Conservation (phyloP, 495 filamentous ascomycete species). For the Podospora pseudocomata region DNA sequence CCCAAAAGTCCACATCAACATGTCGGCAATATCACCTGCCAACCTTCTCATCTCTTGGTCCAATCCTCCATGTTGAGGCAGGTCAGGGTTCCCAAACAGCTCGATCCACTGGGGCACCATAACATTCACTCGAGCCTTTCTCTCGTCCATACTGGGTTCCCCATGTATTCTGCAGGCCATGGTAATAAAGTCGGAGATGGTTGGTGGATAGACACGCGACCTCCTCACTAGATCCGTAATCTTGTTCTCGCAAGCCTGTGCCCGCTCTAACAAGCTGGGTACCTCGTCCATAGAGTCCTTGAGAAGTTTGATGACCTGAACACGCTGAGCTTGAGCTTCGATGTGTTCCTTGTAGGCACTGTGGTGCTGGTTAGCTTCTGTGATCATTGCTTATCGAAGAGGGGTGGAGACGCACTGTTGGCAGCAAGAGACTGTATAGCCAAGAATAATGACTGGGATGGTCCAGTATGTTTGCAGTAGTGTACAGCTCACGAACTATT, state of each 20-base stretch:
- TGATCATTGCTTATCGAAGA: not conserved
- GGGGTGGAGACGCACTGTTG: not conserved
- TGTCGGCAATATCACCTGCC: no score
- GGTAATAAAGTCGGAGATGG: not conserved
- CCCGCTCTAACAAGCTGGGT: not conserved
- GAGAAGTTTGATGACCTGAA: not conserved
- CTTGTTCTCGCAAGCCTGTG: not conserved
- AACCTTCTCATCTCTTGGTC: not conserved
- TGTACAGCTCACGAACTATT: not conserved
- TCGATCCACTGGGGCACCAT: not conserved
- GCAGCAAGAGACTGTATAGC: not conserved
- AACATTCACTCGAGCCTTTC: not conserved
- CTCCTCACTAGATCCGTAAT: not conserved
- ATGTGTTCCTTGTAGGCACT: not conserved
- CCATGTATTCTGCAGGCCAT: not conserved
- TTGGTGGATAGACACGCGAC: not conserved
- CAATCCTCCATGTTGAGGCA: not conserved
- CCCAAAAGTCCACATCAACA: no score
- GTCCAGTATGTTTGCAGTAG: not conserved
- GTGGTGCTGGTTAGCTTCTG: not conserved
- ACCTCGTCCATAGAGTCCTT: not conserved
- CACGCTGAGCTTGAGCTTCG: not conserved
- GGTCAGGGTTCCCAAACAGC: not conserved
- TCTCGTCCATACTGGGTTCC: not conserved
- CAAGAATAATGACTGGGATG: not conserved